Conservation (phyloP, 345 rosid genomes). For the Arabis alpina region DNA sequence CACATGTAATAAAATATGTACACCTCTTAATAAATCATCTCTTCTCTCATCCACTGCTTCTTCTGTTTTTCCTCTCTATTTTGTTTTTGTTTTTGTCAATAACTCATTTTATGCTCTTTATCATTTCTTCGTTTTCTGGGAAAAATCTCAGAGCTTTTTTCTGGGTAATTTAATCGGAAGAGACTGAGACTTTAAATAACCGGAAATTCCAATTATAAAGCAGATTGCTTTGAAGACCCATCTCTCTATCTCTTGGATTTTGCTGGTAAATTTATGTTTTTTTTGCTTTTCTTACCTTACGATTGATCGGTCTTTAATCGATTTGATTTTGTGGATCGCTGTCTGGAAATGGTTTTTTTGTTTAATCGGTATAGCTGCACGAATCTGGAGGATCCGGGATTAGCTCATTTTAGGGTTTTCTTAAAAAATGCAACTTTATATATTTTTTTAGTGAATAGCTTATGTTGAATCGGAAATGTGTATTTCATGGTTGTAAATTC, state of each 20-base stretch:
- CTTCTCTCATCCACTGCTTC: constrained; percentile 36
- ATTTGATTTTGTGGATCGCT: constrained; percentile 24
- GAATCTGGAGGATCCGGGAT: constrained; percentile 28
- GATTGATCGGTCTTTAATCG: constrained; percentile 31
- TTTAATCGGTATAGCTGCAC: neutral
- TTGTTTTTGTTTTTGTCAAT: neutral
- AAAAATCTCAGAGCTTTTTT: neutral
- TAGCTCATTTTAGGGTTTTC: constrained; percentile 20
- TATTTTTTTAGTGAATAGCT: neutral
- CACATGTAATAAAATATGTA: constrained; percentile 32
- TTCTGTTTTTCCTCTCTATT: neutral
- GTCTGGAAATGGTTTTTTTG: constrained; percentile 6
- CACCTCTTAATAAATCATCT: constrained; percentile 31
- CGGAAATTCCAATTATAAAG: neutral
- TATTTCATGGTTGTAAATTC: too few relatives aligned
- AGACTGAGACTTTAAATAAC: neutral
- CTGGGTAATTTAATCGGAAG: constrained; percentile 11
- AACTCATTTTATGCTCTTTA: constrained; percentile 18
- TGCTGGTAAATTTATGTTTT: constrained; percentile 7
- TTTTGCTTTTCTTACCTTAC: neutral
- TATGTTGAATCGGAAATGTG: constrained; percentile 14
- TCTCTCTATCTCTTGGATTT: constrained; percentile 24
- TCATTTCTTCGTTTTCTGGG: constrained; percentile 15
- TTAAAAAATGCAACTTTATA: neutral
- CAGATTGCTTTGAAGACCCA: constrained; percentile 25